Base-by-base conservation (phyloP, 495 filamentous ascomycete species). In the Cladorrhinum samala region DNA sequence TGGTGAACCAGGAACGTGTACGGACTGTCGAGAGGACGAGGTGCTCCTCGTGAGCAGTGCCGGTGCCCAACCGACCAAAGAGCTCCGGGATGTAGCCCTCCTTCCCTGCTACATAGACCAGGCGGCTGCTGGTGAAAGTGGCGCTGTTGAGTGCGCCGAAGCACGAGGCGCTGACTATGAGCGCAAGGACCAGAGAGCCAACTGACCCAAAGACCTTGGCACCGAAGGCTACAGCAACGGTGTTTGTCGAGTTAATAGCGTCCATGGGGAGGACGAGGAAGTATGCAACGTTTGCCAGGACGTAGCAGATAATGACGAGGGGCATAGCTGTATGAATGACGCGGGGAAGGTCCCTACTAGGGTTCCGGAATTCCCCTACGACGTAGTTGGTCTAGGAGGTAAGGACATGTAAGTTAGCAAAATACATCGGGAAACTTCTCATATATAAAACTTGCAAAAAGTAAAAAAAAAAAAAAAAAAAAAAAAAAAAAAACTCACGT, bases 251-350 rank as follows among this genome's bases (percentile, higher is more conserved):
- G 65, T 90, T 87, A 71, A 96, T 91, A 27, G 80, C 76, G 1
- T 74, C 73, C 56, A 85, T 75, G 2, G 93, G 91, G n/a, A 98
- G 82, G 24, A 98, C 93, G 46, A 98, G 81, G 73, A 96, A 94
- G 69, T 98, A 98, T 33, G 89, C 77, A 18, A 95, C 64, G 69
- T 96, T 97, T 54, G 91, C 91, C 46, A 95, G 77, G 52, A 97
- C 74, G 71, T 98, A 98, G 58, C 80, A 87, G 33, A 87, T 49
- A 55, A 97, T 96, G 50, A 98, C 93, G 30, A 96, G 72, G 2
- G 94, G 92, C 83, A 98, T 95, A 20, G 92, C 91, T 16, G 91
- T 96, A 69, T 97, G 93, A 55, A 98, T 96, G 18, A 95, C 90
- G 4, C 89, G 85, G 0, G 94, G 94, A 18, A 98, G 83, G 62